These are phyloP conservation scores for Pleurotus platypus DNA, from an alignment of 768 basidiomycete species.

Conservation along the genomic window DNA sequence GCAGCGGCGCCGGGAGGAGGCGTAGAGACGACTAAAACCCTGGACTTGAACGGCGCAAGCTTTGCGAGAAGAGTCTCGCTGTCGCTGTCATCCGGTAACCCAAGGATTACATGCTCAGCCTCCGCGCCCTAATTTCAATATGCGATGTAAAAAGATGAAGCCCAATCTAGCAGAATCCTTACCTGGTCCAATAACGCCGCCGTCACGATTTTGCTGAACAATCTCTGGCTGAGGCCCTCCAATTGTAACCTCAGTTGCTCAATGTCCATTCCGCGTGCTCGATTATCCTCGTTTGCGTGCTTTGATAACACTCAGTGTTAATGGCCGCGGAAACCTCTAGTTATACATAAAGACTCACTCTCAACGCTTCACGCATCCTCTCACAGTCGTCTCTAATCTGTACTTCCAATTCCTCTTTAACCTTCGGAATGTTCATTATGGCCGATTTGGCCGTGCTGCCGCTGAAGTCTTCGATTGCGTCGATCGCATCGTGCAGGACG, in stretches of 20 bases:
- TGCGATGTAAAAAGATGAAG: background rate
- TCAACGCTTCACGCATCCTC: background rate
- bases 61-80: background rate
- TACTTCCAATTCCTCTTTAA: background rate
- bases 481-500: background rate
- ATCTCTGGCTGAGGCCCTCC: background rate
- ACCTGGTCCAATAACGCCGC: constrained; percentile 2
- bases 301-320: too few relatives aligned
- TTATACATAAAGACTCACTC: too few relatives aligned
- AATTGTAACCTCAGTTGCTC: background rate
- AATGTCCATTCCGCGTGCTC: too few relatives aligned
- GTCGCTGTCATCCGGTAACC: background rate
- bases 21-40: background rate
- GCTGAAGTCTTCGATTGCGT: background rate
- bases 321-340: too few relatives aligned
- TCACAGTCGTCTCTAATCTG: constrained; percentile 1
- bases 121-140: background rate
- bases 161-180: too few relatives aligned
- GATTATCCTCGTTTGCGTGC: too few relatives aligned
- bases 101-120: background rate
- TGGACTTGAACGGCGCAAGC: background rate
- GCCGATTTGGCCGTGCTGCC: background rate
- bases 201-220: background rate
- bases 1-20: background rate
- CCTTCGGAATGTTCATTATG: background rate